phyloP scores from a whole-genome alignment of 2,329 filamentous ascomycete genomes.

The Thelonectria rubi region DNA sequence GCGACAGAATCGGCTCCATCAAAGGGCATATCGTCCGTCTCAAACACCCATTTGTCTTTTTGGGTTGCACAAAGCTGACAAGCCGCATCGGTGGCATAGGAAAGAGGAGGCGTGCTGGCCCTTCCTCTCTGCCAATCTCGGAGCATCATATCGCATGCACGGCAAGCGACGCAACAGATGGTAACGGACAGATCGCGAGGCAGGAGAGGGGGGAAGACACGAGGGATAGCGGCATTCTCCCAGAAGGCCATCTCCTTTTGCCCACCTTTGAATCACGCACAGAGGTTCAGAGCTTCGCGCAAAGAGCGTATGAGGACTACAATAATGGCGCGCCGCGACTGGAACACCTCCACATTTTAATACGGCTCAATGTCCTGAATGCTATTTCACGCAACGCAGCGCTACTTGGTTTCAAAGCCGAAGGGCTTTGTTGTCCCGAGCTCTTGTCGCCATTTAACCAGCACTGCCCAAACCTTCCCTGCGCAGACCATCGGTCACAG shows the following conservation, averaged over 20 bases:
- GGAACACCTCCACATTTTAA: not conserved
- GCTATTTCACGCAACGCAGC: not conserved
- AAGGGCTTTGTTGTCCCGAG: conserved; percentile 1
- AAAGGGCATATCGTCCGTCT: conserved; percentile 14
- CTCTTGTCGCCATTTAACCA: not conserved
- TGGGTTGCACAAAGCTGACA: not conserved
- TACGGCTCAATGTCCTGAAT: not conserved
- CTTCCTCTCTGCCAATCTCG: not conserved
- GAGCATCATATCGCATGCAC: not conserved
- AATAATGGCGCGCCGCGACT: not conserved
- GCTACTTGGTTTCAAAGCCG: not conserved
- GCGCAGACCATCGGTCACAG: not conserved
- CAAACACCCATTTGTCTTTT: not conserved
- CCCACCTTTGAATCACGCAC: conserved; percentile 3
- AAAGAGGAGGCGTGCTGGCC: conserved; percentile 1
- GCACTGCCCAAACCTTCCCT: not conserved
- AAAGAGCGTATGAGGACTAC: conserved; percentile 1
- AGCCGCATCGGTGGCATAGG: not conserved
- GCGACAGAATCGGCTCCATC: conserved; percentile 20
- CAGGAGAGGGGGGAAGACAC: not conserved
- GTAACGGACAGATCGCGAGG: not conserved
- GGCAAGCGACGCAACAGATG: not conserved
- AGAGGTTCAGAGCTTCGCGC: not conserved
- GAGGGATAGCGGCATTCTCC: not conserved
- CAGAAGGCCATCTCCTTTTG: conserved; percentile 1